Percentiles rank a stretch among this genome's conserved stretches.
Conservation (phyloP, 441 rosid genomes). For the Adansonia grandidieri region DNA sequence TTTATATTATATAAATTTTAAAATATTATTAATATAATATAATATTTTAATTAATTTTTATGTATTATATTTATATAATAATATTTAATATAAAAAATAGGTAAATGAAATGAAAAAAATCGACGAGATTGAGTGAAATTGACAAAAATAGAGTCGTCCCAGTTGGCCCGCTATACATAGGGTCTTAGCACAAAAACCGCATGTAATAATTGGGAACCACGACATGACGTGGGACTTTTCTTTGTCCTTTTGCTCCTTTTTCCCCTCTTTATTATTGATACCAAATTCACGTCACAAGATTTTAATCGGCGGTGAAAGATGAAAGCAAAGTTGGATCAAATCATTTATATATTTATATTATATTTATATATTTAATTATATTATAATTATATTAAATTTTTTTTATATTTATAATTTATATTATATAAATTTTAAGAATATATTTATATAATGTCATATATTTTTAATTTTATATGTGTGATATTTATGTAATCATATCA, state of each 20-base stretch:
- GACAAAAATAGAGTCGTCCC: not conserved
- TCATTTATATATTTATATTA: too few relatives aligned
- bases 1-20: too few relatives aligned
- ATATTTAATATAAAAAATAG: not conserved
- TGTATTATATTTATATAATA: too few relatives aligned
- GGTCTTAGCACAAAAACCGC: not conserved
- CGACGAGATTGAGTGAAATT: not conserved
- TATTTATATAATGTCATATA: too few relatives aligned
- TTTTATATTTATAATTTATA: too few relatives aligned
- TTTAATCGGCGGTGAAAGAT: not conserved
- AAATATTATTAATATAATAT: too few relatives aligned
- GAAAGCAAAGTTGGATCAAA: not conserved
- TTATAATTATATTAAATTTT: too few relatives aligned
- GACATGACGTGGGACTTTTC: not conserved
- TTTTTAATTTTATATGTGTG: too few relatives aligned
- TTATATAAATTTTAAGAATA: too few relatives aligned
- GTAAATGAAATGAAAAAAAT: not conserved
- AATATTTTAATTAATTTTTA: too few relatives aligned
- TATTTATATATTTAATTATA: too few relatives aligned
- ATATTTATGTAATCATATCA: too few relatives aligned
- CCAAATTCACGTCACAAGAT: not conserved
- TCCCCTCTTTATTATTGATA: not conserved
- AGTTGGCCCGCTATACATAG: not conserved
- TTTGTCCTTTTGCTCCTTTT: not conserved
- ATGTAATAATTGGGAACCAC: conserved; percentile 8